A percentile compares a stretch with the other conserved stretches of the same genome.
Conservation (phyloP, 108 stramenopile genomes). For the Cyclotella cryptica region DNA sequence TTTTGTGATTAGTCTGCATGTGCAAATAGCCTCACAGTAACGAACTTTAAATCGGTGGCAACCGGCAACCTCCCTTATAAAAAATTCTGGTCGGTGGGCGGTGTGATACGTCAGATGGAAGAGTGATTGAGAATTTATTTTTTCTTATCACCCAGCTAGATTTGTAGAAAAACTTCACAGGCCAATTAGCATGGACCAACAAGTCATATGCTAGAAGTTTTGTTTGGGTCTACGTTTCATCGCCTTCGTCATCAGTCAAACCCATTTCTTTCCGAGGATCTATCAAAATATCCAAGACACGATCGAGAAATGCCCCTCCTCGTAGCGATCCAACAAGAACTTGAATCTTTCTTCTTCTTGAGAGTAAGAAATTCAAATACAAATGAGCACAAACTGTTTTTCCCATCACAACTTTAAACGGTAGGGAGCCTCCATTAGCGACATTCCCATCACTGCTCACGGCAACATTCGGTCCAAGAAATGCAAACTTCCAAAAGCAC, state of each 20-base stretch:
- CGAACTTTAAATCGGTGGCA: too few species aligned
- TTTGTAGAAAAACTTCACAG: too few species aligned
- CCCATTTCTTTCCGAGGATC: conserved; percentile 77
- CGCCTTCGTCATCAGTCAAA: conserved; percentile 23
- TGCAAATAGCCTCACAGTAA: too few species aligned
- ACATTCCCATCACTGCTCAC: background rate
- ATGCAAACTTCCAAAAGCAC: conserved; percentile 46
- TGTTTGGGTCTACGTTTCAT: background rate
- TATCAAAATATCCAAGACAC: conserved; percentile 63
- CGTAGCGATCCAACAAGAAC: conserved; percentile 57
- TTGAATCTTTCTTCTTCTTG: conserved; percentile 61
- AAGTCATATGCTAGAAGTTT: too few species aligned
- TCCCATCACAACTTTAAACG: conserved; percentile 46
- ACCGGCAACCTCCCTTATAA: too few species aligned
- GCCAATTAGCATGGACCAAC: too few species aligned
- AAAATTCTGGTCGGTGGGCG: too few species aligned
- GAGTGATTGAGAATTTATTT: too few species aligned
- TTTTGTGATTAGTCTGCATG: too few species aligned
- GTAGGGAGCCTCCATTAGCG: conserved; percentile 20
- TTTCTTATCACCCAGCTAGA: too few species aligned
- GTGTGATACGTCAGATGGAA: too few species aligned
- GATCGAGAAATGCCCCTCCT: conserved; percentile 69
- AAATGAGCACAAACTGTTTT: conserved; percentile 65
- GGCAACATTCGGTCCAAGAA: conserved; percentile 15
- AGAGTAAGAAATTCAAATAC: conserved; percentile 76